Evolutionary conservation across 495 filamentous ascomycete genomes (phyloP), one percentile per base, ranked within the genome.

Genomic region (Talaromyces proteolyticus): DNA sequence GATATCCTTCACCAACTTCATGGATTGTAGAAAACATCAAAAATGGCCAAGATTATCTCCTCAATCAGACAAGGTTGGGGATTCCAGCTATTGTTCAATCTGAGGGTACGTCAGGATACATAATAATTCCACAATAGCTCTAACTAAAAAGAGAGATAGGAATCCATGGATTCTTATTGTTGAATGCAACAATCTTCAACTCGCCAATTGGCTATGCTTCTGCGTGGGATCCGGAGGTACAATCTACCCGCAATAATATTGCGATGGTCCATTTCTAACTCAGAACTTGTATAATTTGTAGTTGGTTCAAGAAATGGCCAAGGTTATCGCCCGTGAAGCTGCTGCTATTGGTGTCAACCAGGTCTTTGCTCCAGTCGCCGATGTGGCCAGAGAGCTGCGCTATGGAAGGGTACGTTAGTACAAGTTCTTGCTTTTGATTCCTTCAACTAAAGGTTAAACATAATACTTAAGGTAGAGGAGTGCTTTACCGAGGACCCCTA

Each of bases 151-250:
- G 38, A 34, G 29, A 34, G 29, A 3, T 17, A 73, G 73, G 66
- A 47, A 84, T 87, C 45, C 84, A 87, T 54, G 84, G 84, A 0
- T 85, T 87, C 47, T 62, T 87, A 42, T 72, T 84, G 40, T 77
- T 72, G 18, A 86, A 87, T 64, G 84, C 84, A 12, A 86, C 84
- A 0, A 87, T 88, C 48, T 87, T 85, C 72, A 87, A 87, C 59
- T 85, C 80, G 5, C 82, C 84, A 1, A 87, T 88, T 58, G 82
- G 67, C n/a, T 77, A 85, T 54, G 82, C 76, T n/a, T 85, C 80
- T 62, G 80, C 84, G 4, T 86, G 76, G 54, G 81, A 87, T 46
- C 74, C 71, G 0, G 67, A 66, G 19, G 67, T 68, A 52, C 29
- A 34, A 34, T 34, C 29, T 34, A 34, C 4, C 29, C 29, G 14